Evolutionary conservation across 257 asterid genomes (phyloP), one percentile per base, ranked within the genome.

Genomic region (Euphrasia confusa): DNA sequence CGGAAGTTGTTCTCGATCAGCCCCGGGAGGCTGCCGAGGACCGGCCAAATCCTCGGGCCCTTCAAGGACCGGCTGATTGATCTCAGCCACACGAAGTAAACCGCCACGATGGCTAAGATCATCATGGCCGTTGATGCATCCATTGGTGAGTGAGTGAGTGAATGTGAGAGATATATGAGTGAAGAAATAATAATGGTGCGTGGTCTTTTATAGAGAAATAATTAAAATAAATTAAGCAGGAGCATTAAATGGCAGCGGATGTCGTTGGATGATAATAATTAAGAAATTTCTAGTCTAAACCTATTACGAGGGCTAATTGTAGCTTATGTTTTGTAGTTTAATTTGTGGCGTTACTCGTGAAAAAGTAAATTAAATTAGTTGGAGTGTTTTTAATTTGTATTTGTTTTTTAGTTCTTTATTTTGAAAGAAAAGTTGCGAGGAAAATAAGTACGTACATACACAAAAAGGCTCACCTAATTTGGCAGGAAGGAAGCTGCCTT

Each of bases 11-110:
- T 75, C 54, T 65, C 64, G 6, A 80, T 72, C 0, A 80, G 72
- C 59, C 81, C 83, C 52, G 86, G 86, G 3, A 80, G 72, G 6
- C 86, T 80, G 17, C 86, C 86, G 3, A 80, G n/a, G 0, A 80
- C 45, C 54, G 86, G 86, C 86, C 86, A 80, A 30, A 78, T 1
- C 2, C 56, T 58, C 10, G 86, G 83, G 64, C 81, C 81, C 8
- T 54, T 71, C 8, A 78, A 4, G 0, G 65, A 58, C 33, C 65
- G 18, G 7, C 64, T 49, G 8, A 70, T 32, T 2, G 70, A 69
- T 69, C 76, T 66, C 74, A 72, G 70, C 83, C 83, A 78, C 1
- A 75, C 17, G 17, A 66, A 54, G 21, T 78, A 78, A 63, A 78
- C 83, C 21, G 69, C 72, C 11, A 63, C 57, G 4, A 77, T 66